Conservation (phyloP, 495 filamentous ascomycete genomes). For the Evansstolkia leycettana region DNA sequence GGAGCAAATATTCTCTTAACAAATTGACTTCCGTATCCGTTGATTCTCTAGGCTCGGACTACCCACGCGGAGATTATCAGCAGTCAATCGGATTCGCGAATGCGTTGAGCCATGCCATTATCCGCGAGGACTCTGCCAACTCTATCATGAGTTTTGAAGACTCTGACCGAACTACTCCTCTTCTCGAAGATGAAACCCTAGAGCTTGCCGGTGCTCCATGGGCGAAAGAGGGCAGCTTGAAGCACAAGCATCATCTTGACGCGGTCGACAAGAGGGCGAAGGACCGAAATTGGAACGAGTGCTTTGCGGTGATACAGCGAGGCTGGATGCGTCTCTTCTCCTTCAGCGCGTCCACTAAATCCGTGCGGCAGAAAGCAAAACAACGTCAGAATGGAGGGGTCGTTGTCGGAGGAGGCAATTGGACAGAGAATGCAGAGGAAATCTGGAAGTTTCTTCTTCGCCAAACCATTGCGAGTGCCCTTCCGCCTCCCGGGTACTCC, state of each 20-base stretch:
- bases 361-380: conserved; percentile 57
- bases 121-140: conserved; percentile 69
- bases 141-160: conserved; percentile 38
- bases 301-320: conserved; percentile 96
- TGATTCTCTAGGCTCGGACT: conserved; percentile 72
- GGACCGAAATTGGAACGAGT: conserved; percentile 85
- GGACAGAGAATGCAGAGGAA: conserved; percentile 87
- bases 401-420: conserved; percentile 88
- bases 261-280: conserved; percentile 80
- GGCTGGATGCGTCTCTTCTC: conserved; percentile 94
- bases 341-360: conserved; percentile 64
- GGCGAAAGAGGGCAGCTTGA: conserved; percentile 93
- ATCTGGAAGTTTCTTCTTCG: conserved; percentile 77
- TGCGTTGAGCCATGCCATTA: conserved; percentile 91
- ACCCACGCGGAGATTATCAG: conserved; percentile 73
- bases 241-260: conserved; percentile 94
- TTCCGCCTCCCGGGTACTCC: conserved; percentile 87
- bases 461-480: conserved; percentile 81
- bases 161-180: conserved; percentile 44
- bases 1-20: conserved; percentile 88
- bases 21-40: conserved; percentile 86
- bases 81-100: conserved; percentile 97
- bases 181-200: conserved; percentile 84
- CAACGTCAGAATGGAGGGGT: conserved; percentile 41
- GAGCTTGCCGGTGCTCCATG: conserved; percentile 87